These are phyloP conservation scores for Fusarium sororula DNA, from an alignment of 2,329 filamentous ascomycete genomes.

Conservation along the genomic window DNA sequence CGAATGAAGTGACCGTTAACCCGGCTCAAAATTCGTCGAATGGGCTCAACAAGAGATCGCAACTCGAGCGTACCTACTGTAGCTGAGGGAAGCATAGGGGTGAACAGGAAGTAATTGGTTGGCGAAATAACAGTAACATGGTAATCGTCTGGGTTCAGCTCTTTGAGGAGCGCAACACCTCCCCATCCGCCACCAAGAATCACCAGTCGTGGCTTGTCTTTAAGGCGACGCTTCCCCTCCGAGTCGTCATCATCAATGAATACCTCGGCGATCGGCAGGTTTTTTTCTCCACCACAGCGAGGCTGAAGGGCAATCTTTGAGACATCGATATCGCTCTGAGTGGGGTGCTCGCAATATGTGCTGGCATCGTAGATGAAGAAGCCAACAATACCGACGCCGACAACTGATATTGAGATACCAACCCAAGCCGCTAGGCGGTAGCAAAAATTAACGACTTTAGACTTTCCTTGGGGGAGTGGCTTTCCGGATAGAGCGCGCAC, in stretches of 20 bases:
- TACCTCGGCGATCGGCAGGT: constrained; percentile 88
- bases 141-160: constrained; percentile 88
- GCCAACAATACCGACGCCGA: constrained; percentile 74
- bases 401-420: constrained; percentile 78
- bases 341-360: constrained; percentile 81
- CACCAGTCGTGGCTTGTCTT: constrained; percentile 91
- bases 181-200: constrained; percentile 96
- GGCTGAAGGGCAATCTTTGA: constrained; percentile 85
- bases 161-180: constrained; percentile 89
- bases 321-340: constrained; percentile 79
- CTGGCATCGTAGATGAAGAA: constrained; percentile 96
- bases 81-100: constrained; percentile 95
- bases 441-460: constrained; percentile 63
- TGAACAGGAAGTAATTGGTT: constrained; percentile 97
- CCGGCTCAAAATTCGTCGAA: constrained; percentile 81
- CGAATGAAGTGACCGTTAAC: constrained; percentile 91
- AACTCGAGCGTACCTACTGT: constrained; percentile 95
- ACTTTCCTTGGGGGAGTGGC: constrained; percentile 60
- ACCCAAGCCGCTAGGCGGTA: constrained; percentile 70
- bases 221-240: constrained; percentile 73
- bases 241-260: constrained; percentile 90
- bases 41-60: constrained; percentile 90
- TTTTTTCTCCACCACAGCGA: constrained; percentile 88
- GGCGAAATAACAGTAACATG: constrained; percentile 96
- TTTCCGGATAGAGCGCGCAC: constrained; percentile 60